Percentiles rank a stretch among this genome's conserved stretches.
Evolutionary conservation across 2,329 filamentous ascomycete species (phyloP).

Genomic region (Fusarium pilosicola): DNA sequence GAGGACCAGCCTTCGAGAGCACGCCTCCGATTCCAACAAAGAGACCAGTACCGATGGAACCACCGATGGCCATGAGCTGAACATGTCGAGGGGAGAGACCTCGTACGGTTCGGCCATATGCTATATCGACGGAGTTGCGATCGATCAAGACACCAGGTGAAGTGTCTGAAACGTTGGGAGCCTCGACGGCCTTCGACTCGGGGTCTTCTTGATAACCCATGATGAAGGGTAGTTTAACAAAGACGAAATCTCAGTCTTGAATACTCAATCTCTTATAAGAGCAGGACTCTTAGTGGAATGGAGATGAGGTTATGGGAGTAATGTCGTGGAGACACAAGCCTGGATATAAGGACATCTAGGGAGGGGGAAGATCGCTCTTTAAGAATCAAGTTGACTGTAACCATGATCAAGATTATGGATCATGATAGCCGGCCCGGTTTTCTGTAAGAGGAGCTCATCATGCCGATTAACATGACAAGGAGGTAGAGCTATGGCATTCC

Average conservation of each 20-base stretch:
- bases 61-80: slow-evolving; percentile 61
- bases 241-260: not conserved
- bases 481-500: not conserved
- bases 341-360: slow-evolving; percentile 21
- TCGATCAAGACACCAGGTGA: slow-evolving; percentile 42
- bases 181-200: slow-evolving; percentile 41
- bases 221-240: slow-evolving; percentile 11
- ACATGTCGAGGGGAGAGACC: slow-evolving; percentile 55
- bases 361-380: slow-evolving; percentile 25
- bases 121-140: slow-evolving; percentile 36
- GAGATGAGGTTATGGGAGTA: slow-evolving; percentile 17
- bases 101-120: slow-evolving; percentile 49
- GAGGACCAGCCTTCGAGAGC: slow-evolving; percentile 54
- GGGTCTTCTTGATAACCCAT: slow-evolving; percentile 42
- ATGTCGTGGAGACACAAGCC: slow-evolving; percentile 34
- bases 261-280: slow-evolving; percentile 1
- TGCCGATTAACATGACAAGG: slow-evolving; percentile 23
- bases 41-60: slow-evolving; percentile 58
- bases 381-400: slow-evolving; percentile 28
- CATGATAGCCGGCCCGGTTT: slow-evolving; percentile 37
- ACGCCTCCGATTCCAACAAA: slow-evolving; percentile 58
- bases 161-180: slow-evolving; percentile 41
- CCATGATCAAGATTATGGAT: slow-evolving; percentile 20
- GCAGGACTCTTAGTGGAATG: not conserved
- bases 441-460: slow-evolving; percentile 29